Base-by-base conservation (phyloP, 441 rosid genomes). In the Gossypium davidsonii region DNA sequence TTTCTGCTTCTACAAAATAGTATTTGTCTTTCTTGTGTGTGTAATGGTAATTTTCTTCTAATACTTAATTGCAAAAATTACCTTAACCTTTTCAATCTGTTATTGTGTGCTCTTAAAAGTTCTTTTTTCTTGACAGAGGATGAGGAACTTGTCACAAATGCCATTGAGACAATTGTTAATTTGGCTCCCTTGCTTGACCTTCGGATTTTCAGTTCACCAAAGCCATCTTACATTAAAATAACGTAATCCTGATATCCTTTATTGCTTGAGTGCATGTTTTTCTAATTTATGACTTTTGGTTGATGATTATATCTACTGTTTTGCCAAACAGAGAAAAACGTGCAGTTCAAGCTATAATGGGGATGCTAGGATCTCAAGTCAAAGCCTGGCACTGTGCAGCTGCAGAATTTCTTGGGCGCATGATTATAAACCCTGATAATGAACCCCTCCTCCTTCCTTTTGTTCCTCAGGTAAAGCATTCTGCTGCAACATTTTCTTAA, bases 351-450 rank as follows among this genome's bases (percentile, higher is more conserved):
- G 91, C 98, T 72, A 87, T 92, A 78, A 84, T 92, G 75, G 97
- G 93, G 58, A 88, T 94, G 82, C 85, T 94, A n/a, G 83, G 85
- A 39, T 94, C 98, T 79, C 71, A 85, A 0, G 85, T 88, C 60
- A 92, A 85, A 77, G 91, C 96, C 72, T 94, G 99, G 99, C 94
- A 91, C 72, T 92, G 99, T 84, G 98, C 90, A 61, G 96, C 99
- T 77, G 97, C 98, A 11, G 98, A 94, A 75, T 77, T 94, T 70
- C 74, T 91, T 26, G 99, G 99, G 34, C 96, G 98, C 70, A 82
- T 91, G 86, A 92, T 94, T 51, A 92, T 90, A 82, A 87, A 89
- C 73, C 93, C 91, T 4, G 99, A 94, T 71, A 94, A 92, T 75
- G 99, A 94, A 70, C 91, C 97, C 8, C 90, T 94, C 74, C 94